These are phyloP conservation scores for Fragosphaeria purpurea DNA, from an alignment of 2,329 filamentous ascomycete genomes.

Conservation along the genomic window DNA sequence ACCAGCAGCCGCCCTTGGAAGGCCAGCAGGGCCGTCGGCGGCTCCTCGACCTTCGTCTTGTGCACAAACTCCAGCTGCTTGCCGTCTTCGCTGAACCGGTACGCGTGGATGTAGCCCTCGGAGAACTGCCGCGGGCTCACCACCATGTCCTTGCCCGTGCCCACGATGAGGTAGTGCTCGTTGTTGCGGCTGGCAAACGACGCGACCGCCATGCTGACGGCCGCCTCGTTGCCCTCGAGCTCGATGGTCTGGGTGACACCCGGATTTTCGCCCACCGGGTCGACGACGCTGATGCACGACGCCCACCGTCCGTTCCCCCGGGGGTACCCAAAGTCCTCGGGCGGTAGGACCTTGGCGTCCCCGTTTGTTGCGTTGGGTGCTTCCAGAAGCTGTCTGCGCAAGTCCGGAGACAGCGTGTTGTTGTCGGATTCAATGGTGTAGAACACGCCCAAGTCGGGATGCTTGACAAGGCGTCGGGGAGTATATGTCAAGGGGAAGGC, in stretches of 20 bases:
- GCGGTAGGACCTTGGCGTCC: constrained; percentile 58
- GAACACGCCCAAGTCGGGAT: constrained; percentile 80
- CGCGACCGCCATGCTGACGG: constrained; percentile 75
- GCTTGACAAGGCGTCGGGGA: constrained; percentile 74
- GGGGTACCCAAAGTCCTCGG: constrained; percentile 83
- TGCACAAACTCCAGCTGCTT: constrained; percentile 86
- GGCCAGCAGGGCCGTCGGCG: constrained; percentile 76
- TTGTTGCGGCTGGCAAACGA: constrained; percentile 82
- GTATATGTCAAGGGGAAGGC: constrained; percentile 83
- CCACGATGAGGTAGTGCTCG: constrained; percentile 85
- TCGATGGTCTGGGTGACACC: constrained; percentile 67
- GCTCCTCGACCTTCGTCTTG: constrained; percentile 86
- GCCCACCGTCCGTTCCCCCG: constrained; percentile 81
- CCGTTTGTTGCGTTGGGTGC: constrained; percentile 64
- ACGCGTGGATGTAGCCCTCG: constrained; percentile 83
- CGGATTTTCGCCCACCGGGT: constrained; percentile 64
- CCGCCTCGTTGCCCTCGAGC: constrained; percentile 81
- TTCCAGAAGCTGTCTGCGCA: constrained; percentile 62
- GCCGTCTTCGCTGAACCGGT: constrained; percentile 81
- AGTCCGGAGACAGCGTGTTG: constrained; percentile 75
- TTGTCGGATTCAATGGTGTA: constrained; percentile 93
- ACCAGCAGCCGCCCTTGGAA: constrained; percentile 87
- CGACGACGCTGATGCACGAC: constrained; percentile 86
- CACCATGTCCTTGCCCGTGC: constrained; percentile 83
- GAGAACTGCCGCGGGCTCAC: constrained; percentile 66